Conservation (phyloP, 192 early-diverging fungal species). For the Coemansia sp. region DNA sequence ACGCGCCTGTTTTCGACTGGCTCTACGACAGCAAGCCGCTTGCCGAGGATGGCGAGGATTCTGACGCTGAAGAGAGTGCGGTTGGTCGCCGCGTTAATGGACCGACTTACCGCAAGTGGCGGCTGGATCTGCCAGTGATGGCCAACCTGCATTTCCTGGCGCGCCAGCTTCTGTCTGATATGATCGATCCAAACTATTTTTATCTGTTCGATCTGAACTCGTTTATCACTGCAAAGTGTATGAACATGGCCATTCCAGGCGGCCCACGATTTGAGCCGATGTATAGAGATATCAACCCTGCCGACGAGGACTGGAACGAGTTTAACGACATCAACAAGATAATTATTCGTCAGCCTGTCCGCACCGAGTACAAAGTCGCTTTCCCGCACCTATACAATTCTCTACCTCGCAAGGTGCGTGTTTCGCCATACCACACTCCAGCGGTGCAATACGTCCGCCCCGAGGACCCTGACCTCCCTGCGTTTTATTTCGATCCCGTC, state of each 20-base stretch:
- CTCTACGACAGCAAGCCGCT: conserved; percentile 97
- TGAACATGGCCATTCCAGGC: conserved; percentile 98
- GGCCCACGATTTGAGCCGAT: conserved; percentile 98
- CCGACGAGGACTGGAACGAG: conserved; percentile 99
- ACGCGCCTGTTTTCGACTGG: conserved; percentile 89
- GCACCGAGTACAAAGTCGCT: conserved; percentile 99
- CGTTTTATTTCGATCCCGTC: conserved; percentile 97
- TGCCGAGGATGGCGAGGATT: conserved; percentile 52
- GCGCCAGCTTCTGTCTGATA: conserved; percentile 89
- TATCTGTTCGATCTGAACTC: conserved; percentile 95
- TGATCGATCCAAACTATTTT: conserved; percentile 96
- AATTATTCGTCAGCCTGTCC: conserved; percentile 97
- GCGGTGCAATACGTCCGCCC: conserved; percentile 85
- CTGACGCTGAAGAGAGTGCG: conserved; percentile 40
- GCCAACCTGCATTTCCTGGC: conserved; percentile 91
- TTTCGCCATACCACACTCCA: conserved; percentile 93
- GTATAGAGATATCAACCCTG: conserved; percentile 92
- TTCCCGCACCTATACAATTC: conserved; percentile 99
- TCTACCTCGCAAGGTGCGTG: conserved; percentile 87
- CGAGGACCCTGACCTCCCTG: conserved; percentile 94
- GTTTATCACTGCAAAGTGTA: conserved; percentile 96
- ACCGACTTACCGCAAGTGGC: conserved; percentile 87
- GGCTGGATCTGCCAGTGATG: conserved; percentile 92
- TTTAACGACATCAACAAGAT: conserved; percentile 99
- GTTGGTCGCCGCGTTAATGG: conserved; percentile 72